Percentiles rank a stretch among this genome's conserved stretches.
Evolutionary conservation across 306 rosid species (phyloP).

Genomic region (Crataegus laevigata): DNA sequence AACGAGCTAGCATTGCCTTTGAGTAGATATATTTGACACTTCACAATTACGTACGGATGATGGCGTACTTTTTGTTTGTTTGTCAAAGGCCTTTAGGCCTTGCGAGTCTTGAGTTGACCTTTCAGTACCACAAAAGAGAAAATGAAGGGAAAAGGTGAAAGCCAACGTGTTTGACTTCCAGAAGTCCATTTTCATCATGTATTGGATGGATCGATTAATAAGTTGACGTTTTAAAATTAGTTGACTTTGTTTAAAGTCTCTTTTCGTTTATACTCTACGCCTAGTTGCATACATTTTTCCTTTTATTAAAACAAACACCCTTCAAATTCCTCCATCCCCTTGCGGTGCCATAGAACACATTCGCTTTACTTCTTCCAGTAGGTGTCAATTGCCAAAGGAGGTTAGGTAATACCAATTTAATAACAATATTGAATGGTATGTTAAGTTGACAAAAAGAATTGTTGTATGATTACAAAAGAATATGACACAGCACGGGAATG

Average conservation of each 20-base stretch:
- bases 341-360: neutral
- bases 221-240: neutral
- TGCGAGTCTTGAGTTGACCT: neutral
- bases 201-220: neutral
- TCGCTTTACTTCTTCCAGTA: neutral
- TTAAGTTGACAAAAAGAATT: neutral
- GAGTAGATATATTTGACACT: neutral
- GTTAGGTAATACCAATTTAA: neutral
- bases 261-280: neutral
- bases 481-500: too few relatives aligned
- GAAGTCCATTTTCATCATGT: neutral
- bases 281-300: neutral
- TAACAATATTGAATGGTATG: neutral
- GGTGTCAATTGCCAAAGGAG: neutral
- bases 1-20: neutral
- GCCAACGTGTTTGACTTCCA: neutral
- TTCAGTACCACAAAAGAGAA: neutral
- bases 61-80: neutral
- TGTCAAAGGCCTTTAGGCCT: neutral
- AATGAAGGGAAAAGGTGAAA: neutral
- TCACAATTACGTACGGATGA: neutral
- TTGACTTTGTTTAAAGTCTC: neutral
- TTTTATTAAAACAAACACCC: neutral
- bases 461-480: too few relatives aligned
- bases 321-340: neutral